These are phyloP conservation scores for Lunularia cruciata DNA, from an alignment of 225 moss, liverwort and hornwort genomes.

Conservation along the genomic window DNA sequence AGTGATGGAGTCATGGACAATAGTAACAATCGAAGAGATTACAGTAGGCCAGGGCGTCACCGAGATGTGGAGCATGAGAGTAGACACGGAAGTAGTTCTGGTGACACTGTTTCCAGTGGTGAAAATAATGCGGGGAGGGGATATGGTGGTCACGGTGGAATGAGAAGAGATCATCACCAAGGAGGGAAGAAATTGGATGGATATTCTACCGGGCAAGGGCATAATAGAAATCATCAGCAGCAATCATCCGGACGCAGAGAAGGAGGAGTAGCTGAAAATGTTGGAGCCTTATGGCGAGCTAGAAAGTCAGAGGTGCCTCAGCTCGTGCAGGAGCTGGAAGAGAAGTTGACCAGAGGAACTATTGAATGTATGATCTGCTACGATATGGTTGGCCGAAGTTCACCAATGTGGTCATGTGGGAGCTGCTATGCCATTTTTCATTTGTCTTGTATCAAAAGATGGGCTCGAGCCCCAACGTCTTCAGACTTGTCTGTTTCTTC, in stretches of 20 bases:
- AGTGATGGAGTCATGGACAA: neutral
- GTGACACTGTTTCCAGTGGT: conserved; percentile 7
- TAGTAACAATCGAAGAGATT: conserved; percentile 20
- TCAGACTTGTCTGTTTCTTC: conserved; percentile 68
- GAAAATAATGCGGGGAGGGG: conserved; percentile 33
- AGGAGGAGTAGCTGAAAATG: conserved; percentile 8
- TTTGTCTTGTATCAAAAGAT: conserved; percentile 76
- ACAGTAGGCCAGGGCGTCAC: conserved; percentile 20
- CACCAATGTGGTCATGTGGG: conserved; percentile 85
- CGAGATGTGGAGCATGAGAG: conserved; percentile 10
- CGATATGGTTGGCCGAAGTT: conserved; percentile 71
- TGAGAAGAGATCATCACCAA: conserved; percentile 8
- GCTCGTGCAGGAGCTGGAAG: conserved; percentile 89
- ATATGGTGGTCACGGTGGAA: neutral
- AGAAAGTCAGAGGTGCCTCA: conserved; percentile 66
- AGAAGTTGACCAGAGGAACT: conserved; percentile 70
- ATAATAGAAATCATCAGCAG: conserved; percentile 23
- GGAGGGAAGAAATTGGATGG: neutral
- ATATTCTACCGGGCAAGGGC: conserved; percentile 11
- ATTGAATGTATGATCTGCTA: conserved; percentile 98
- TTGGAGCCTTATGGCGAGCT: conserved; percentile 47
- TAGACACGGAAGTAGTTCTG: conserved; percentile 33
- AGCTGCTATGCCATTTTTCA: conserved; percentile 96
- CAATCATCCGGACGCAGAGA: neutral
- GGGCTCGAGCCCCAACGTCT: conserved; percentile 88